phyloP scores from a whole-genome alignment of 352 stramenopile species.

The Globisporangium perplexum region DNA sequence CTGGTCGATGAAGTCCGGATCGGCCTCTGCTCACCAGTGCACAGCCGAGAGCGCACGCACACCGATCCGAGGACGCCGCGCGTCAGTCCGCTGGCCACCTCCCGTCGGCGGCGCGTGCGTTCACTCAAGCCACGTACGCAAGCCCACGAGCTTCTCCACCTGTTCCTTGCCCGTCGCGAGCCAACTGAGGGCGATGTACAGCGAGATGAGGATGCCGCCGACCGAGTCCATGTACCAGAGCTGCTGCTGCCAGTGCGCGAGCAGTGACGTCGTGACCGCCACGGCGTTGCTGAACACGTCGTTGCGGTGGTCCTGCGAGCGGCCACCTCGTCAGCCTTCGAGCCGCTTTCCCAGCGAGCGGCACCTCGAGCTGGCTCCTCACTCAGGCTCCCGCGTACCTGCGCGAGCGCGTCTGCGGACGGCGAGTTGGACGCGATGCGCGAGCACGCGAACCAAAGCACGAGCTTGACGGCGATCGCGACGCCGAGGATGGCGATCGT shows the following conservation, averaged over 20 bases:
- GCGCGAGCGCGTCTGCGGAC: conserved; percentile 66
- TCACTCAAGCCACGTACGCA: conserved; percentile 65
- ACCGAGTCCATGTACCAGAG: conserved; percentile 94
- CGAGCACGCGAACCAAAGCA: conserved; percentile 74
- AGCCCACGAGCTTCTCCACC: conserved; percentile 87
- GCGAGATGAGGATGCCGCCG: conserved; percentile 92
- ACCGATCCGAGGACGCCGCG: no score
- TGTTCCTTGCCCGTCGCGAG: conserved; percentile 94
- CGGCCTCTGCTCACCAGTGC: conserved; percentile 52
- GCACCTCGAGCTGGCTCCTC: no score
- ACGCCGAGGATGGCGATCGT: conserved; percentile 62
- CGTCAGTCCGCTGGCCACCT: no score
- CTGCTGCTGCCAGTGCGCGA: conserved; percentile 50
- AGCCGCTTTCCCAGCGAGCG: no score
- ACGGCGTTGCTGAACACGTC: conserved; percentile 94
- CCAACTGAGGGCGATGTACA: conserved; percentile 97
- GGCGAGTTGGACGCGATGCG: conserved; percentile 62
- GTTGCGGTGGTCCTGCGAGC: conserved; percentile 93
- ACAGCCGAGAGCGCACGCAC: not conserved
- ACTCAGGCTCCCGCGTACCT: conserved; percentile 32
- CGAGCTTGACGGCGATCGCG: conserved; percentile 79
- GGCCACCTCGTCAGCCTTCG: no score
- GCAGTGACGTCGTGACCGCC: conserved; percentile 77
- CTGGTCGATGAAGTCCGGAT: conserved; percentile 92
- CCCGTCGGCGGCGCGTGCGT: no score